A percentile compares a stretch with the other conserved stretches of the same genome.
Conservation (phyloP, 768 basidiomycete genomes). For the Hygrophoropsis aurantiaca region DNA sequence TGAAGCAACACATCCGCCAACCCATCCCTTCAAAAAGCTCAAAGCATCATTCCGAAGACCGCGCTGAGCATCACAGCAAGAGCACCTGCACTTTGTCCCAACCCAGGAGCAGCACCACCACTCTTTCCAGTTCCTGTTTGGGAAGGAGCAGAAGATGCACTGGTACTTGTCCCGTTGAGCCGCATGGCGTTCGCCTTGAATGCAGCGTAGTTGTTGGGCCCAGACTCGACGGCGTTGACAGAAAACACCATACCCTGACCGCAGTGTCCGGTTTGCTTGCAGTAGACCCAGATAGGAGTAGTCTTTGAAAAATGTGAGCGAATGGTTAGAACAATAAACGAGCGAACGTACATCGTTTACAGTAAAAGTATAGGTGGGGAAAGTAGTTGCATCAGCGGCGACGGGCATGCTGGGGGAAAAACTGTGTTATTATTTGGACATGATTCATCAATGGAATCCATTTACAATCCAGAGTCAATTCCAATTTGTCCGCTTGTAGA, state of each 20-base stretch:
- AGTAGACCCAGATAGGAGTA: conserved; percentile 56
- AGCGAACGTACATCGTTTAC: conserved; percentile 46
- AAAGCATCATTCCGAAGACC: conserved; percentile 21
- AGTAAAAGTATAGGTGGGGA: conserved; percentile 52
- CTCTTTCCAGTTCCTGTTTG: conserved; percentile 9
- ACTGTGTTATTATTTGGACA: not conserved
- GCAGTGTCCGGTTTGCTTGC: conserved; percentile 51
- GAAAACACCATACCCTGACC: conserved; percentile 61
- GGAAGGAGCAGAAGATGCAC: conserved; percentile 15
- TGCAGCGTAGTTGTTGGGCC: conserved; percentile 53
- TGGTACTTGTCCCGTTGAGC: conserved; percentile 37
- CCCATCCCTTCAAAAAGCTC: conserved; percentile 2
- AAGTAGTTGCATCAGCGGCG: conserved; percentile 37
- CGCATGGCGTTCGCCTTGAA: conserved; percentile 48
- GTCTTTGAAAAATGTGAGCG: conserved; percentile 32
- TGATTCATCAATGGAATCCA: not conserved
- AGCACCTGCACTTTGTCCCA: conserved; percentile 23
- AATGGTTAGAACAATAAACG: not conserved
- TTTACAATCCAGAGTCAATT: conserved; percentile 50
- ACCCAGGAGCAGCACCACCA: conserved; percentile 11
- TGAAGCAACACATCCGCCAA: not conserved
- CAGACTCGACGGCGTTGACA: conserved; percentile 49
- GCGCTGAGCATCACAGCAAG: conserved; percentile 20
- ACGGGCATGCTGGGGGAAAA: conserved; percentile 43
- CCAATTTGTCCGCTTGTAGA: conserved; percentile 44